phyloP scores from a whole-genome alignment of 345 rosid genomes.

The Lepidium africanum region DNA sequence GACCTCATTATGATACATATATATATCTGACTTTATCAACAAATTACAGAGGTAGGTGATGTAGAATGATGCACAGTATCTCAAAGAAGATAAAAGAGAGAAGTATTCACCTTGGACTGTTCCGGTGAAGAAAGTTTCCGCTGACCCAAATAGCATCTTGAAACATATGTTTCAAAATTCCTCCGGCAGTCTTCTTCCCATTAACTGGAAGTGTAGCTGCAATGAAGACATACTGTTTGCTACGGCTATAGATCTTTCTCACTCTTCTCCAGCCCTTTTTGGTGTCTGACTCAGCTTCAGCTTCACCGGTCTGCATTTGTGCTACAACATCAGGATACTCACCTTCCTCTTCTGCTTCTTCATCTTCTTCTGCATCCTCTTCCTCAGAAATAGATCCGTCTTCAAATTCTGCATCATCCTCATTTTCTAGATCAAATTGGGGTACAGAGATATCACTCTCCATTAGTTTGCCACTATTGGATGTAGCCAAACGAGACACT shows the following conservation, averaged over 20 bases:
- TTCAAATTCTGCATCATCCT: slow-evolving; percentile 30
- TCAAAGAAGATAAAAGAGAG: slow-evolving; percentile 8
- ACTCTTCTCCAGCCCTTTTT: slow-evolving; percentile 79
- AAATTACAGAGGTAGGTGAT: background rate
- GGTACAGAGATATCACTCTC: slow-evolving; percentile 26
- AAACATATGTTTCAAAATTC: slow-evolving; percentile 76
- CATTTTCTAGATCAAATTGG: slow-evolving; percentile 19
- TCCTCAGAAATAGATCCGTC: slow-evolving; percentile 18
- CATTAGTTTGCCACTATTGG: slow-evolving; percentile 22
- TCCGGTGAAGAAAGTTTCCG: slow-evolving; percentile 87
- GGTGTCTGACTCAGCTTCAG: slow-evolving; percentile 23
- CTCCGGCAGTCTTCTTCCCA: slow-evolving; percentile 94
- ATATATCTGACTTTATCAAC: background rate
- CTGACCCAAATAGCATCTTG: slow-evolving; percentile 84
- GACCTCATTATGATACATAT: background rate
- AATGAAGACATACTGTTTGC: slow-evolving; percentile 90
- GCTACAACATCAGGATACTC: slow-evolving; percentile 34
- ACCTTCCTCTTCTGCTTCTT: slow-evolving; percentile 35
- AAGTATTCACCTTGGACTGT: slow-evolving; percentile 73
- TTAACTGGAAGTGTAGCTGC: slow-evolving; percentile 96
- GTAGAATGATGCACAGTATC: background rate
- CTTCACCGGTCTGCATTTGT: slow-evolving; percentile 20
- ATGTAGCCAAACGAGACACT: slow-evolving; percentile 40
- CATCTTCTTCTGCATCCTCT: slow-evolving; percentile 29
- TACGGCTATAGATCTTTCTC: slow-evolving; percentile 59